Conservation (phyloP, 441 rosid species). For the Iberis amara region DNA sequence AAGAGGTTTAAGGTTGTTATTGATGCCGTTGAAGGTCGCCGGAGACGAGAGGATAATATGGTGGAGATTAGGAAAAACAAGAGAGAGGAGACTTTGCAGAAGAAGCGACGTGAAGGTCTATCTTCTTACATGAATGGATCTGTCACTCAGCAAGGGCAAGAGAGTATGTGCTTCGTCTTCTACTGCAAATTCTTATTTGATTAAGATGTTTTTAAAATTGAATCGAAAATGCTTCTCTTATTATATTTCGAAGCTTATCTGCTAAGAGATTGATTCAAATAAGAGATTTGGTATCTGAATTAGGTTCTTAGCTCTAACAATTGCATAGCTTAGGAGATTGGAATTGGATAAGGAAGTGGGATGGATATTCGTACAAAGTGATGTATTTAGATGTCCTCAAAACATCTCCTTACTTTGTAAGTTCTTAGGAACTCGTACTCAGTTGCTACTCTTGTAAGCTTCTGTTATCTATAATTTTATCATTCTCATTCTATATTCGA, state of each 20-base stretch:
- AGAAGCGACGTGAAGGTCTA: constrained; percentile 57
- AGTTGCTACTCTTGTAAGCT: constrained; percentile 66
- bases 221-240: too few relatives aligned
- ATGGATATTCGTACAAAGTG: constrained; percentile 71
- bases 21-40: constrained; percentile 57
- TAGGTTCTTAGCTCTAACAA: too few relatives aligned
- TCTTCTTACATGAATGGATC: constrained; percentile 22
- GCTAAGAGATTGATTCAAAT: too few relatives aligned
- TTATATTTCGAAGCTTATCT: too few relatives aligned
- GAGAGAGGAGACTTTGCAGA: constrained; percentile 53
- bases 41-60: constrained; percentile 62
- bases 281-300: too few relatives aligned
- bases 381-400: constrained; percentile 60
- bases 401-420: constrained; percentile 67
- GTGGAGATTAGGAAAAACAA: constrained; percentile 62
- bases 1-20: constrained; percentile 49
- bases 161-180: constrained; percentile 16
- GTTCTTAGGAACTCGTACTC: constrained; percentile 69
- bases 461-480: constrained; percentile 17
- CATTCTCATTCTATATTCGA: too few relatives aligned
- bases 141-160: constrained; percentile 16
- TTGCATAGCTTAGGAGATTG: too few relatives aligned
- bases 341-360: constrained; percentile 48
- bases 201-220: neutral
- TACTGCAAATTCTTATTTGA: neutral